Evolutionary conservation across 768 basidiomycete genomes (phyloP).

Genomic region (Agaricus sinodeliciosus): DNA sequence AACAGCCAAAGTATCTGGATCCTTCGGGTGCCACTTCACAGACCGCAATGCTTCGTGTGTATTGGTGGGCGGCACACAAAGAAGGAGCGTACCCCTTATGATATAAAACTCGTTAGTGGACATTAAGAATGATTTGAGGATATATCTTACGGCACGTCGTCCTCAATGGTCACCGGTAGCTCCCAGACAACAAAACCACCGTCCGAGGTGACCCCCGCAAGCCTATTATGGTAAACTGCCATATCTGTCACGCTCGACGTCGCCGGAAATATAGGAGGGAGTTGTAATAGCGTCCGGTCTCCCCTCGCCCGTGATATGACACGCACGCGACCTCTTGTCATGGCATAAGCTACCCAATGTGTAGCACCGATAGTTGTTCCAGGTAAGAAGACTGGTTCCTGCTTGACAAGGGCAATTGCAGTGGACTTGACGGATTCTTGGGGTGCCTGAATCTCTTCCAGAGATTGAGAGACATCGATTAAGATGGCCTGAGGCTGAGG

Average conservation of each 20-base stretch:
- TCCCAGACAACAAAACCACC: constrained; percentile 91
- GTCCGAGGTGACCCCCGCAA: constrained; percentile 83
- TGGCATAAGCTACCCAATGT: constrained; percentile 89
- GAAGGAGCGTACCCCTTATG: constrained; percentile 54
- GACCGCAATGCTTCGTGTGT: constrained; percentile 63
- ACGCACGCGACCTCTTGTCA: constrained; percentile 85
- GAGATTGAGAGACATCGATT: constrained; percentile 66
- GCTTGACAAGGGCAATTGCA: constrained; percentile 82
- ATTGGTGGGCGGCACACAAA: constrained; percentile 61
- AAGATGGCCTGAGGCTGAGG: constrained; percentile 61
- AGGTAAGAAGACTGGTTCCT: constrained; percentile 77
- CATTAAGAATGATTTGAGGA: constrained; percentile 2
- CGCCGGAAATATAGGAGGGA: constrained; percentile 55
- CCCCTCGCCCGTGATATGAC: constrained; percentile 87
- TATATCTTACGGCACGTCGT: constrained; percentile 73
- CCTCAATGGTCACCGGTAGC: constrained; percentile 73
- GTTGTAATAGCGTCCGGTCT: constrained; percentile 78
- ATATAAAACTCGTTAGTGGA: constrained; percentile 3
- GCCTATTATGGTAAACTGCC: constrained; percentile 77
- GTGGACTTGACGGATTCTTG: constrained; percentile 81
- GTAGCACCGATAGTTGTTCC: constrained; percentile 88
- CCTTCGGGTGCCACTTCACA: constrained; percentile 87
- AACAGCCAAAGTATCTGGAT: constrained; percentile 74
- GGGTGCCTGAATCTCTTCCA: constrained; percentile 71
- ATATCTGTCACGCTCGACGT: constrained; percentile 73